Base-by-base conservation (phyloP, 257 asterid genomes). In the Petrea volubilis region DNA sequence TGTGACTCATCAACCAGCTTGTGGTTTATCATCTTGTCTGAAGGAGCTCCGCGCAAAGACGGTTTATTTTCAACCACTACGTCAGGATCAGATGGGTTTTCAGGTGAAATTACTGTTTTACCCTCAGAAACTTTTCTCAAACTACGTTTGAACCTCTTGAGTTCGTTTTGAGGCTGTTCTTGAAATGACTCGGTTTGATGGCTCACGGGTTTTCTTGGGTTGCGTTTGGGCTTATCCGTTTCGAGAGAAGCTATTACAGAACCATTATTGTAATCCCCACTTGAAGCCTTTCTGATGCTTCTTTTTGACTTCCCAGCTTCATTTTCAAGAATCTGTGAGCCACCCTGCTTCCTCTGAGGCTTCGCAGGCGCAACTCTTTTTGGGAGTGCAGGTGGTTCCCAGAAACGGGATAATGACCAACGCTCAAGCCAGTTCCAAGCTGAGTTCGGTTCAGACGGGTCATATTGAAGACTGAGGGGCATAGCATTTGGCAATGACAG, bases 351-450 rank as follows among this genome's bases (percentile, higher is more conserved):
- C 77, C 64, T 75, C 72, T 75, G 84, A 59, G 76, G 46, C 81
- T 83, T 87, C 15, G 64, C 25, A 46, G 60, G 75, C 33, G 58
- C 46, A 43, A 27, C 38, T 56, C 75, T 78, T 78, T 65, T 83
- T 58, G 82, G 79, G n/a, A 40, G 80, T 43, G 77, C 61, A 60
- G 78, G 80, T 44, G 86, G 82, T 67, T 76, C 88, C 91, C 89
- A 85, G 55, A 83, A 83, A 62, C 68, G 78, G 58, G 85, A 72
- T 15, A 68, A 61, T 49, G 95, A 85, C 95, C 95, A 88, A 38
- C 89, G 79, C 51, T 85, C 88, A 56, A 88, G 88, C 95, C 95
- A 88, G 49, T 70, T 85, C 85, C 82, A 73, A 66, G 88, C 91
- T 61, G 89, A 79, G 79, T 88, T 85, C 4, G 91, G 90, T 50